Evolutionary conservation across 1,284 basidiomycete genomes (phyloP).

Genomic region (Peniophora sp.): DNA sequence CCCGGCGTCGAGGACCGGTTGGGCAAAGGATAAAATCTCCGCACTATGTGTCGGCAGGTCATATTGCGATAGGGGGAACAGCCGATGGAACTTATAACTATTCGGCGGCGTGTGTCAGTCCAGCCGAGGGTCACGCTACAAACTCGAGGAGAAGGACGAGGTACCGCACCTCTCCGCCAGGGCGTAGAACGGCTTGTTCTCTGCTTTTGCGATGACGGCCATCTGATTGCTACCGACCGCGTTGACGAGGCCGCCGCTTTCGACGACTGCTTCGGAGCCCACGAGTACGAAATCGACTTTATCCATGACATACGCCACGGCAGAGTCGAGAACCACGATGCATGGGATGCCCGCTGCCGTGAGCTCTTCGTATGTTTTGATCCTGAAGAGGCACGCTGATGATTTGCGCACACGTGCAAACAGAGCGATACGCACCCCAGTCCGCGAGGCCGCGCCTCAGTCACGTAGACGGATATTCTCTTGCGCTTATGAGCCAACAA

Average conservation of each 20-base stretch:
- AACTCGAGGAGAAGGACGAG: conserved; percentile 10
- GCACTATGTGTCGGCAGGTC: conserved; percentile 85
- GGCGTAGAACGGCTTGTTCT: conserved; percentile 95
- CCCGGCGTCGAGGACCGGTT: conserved; percentile 21
- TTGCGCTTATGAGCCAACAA: conserved; percentile 85
- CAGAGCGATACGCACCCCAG: conserved; percentile 44
- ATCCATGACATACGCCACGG: conserved; percentile 96
- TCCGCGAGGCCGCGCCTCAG: conserved; percentile 85
- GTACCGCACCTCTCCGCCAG: conserved; percentile 78
- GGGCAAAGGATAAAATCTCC: conserved; percentile 60
- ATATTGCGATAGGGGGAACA: conserved; percentile 95
- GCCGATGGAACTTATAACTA: conserved; percentile 95
- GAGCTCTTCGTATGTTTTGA: conserved; percentile 83
- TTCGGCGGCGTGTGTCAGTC: conserved; percentile 8
- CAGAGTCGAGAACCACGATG: conserved; percentile 92
- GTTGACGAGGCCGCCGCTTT: conserved; percentile 85
- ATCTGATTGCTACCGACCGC: conserved; percentile 94
- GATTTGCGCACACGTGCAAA: not conserved
- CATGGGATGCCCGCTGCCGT: conserved; percentile 87
- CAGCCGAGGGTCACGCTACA: not conserved
- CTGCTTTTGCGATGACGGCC: conserved; percentile 90
- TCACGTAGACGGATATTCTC: conserved; percentile 95
- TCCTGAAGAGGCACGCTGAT: conserved; percentile 33
- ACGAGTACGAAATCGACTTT: conserved; percentile 88
- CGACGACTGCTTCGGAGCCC: conserved; percentile 95